Evolutionary conservation across 2,329 filamentous ascomycete genomes (phyloP).

Genomic region (Apiospora aurea): DNA sequence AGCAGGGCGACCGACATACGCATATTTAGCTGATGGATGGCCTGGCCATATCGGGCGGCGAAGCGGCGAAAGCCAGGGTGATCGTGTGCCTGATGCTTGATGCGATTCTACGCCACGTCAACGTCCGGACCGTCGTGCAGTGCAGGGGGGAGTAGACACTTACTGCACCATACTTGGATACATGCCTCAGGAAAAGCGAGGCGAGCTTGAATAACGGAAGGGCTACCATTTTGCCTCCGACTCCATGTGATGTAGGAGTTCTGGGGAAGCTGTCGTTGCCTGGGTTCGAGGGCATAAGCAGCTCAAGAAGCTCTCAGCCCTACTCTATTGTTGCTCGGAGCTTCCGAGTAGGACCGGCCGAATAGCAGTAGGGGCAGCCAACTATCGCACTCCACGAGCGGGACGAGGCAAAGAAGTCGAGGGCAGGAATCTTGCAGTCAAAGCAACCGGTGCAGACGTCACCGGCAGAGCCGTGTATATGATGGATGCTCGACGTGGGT

Average conservation of each 20-base stretch:
- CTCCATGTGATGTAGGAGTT: slow-evolving; percentile 5
- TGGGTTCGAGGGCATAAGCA: slow-evolving; percentile 24
- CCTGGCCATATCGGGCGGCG: slow-evolving; percentile 68
- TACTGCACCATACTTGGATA: slow-evolving; percentile 75
- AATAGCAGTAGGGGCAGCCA: background rate
- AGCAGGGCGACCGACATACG: slow-evolving; percentile 65
- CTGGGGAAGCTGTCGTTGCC: slow-evolving; percentile 5
- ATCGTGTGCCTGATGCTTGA: slow-evolving; percentile 71
- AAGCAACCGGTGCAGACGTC: background rate
- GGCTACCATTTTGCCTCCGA: slow-evolving; percentile 60
- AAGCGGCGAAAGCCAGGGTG: slow-evolving; percentile 67
- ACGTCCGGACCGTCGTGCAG: background rate
- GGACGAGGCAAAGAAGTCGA: background rate
- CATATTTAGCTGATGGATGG: slow-evolving; percentile 73
- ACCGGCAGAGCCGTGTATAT: background rate
- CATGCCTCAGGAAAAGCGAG: slow-evolving; percentile 67
- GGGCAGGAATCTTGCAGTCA: background rate
- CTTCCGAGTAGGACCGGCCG: background rate
- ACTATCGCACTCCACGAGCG: background rate
- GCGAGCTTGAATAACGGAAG: slow-evolving; percentile 73
- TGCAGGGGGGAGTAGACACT: slow-evolving; percentile 37
- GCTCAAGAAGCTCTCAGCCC: background rate
- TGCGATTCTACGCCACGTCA: slow-evolving; percentile 60
- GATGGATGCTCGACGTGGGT: background rate
- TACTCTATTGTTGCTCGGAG: background rate